Evolutionary conservation across 164 flowering plant species (phyloP), one percentile per base, ranked within the genome.

Genomic region (Macadamia tetraphylla): DNA sequence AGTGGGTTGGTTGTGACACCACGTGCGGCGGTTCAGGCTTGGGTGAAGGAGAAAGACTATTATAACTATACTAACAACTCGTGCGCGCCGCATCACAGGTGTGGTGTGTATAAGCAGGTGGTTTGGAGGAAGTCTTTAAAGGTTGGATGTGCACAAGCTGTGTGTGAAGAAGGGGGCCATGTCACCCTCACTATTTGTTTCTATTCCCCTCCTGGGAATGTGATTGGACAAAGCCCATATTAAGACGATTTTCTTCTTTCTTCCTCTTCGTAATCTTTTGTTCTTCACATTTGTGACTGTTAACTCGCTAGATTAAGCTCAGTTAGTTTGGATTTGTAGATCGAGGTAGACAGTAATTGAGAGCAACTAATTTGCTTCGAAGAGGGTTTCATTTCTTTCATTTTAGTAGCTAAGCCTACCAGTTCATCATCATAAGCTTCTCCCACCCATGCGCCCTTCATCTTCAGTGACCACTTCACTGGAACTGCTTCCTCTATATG

Each of bases 121-220:
- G 90, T 89, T 52, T 89, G 95, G 95, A 81, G 66, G 76, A 81
- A 78, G 42, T 67, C 89, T 1, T 1, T 40, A 63, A 86, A 85
- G 53, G 43, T 89, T 63, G 95, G 95, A 29, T 89, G 95, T 60
- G 88, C 87, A 2, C 86, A 82, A 68, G 89, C 82, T 40, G 56
- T 63, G 0, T 89, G 95, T 71, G 67, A 23, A 0, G 75, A 76
- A 1, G 14, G 3, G 71, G 75, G 75, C 1, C 40, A 40, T 14
- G 63, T 74, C 3, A 75, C 65, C 46, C 71, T 89, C 23, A 79
- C 90, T 8, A 75, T 89, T 0, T 89, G 95, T 59, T 82, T 80
- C 56, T 89, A 89, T 70, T 56, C 74, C 59, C 92, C 95, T 32
- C 89, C 95, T 56, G 95, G 92, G 1, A 89, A 89, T 69, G 53